Percentiles rank a stretch among this genome's conserved stretches.
phyloP scores from a whole-genome alignment of 352 stramenopile species.

The Achlya hypogyna region DNA sequence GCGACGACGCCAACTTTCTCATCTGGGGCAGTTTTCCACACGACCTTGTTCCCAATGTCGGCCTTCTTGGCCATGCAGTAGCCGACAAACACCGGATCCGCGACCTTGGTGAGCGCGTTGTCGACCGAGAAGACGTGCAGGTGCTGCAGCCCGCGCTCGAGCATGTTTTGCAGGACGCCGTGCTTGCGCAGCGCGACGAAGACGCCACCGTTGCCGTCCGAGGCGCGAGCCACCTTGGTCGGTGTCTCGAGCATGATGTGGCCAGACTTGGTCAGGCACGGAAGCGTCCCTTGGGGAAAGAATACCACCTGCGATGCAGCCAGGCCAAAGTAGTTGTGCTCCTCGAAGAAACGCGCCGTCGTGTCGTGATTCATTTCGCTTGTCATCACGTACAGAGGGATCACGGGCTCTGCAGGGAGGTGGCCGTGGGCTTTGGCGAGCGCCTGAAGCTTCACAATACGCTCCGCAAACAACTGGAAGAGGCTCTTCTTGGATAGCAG shows the following conservation, averaged over 20 bases:
- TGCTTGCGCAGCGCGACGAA: conserved; percentile 76
- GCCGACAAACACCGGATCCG: conserved; percentile 94
- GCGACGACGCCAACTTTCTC: conserved; percentile 92
- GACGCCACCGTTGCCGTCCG: conserved; percentile 94
- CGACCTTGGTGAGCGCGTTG: conserved; percentile 93
- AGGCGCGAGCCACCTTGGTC: conserved; percentile 80
- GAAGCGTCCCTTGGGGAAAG: conserved; percentile 95
- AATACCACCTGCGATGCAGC: conserved; percentile 85
- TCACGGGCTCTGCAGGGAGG: conserved; percentile 17
- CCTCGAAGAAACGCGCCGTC: conserved; percentile 87
- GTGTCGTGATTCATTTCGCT: conserved; percentile 93
- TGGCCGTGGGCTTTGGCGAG: conserved; percentile 25
- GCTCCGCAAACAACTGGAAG: conserved; percentile 92
- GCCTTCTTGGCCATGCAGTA: conserved; percentile 90
- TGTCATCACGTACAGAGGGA: conserved; percentile 96
- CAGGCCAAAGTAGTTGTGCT: conserved; percentile 90
- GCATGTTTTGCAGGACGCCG: conserved; percentile 84
- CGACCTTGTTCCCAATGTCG: conserved; percentile 95
- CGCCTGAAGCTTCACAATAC: conserved; percentile 65
- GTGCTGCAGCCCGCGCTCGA: conserved; percentile 80
- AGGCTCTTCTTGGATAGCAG: conserved; percentile 87
- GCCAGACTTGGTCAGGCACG: conserved; percentile 89
- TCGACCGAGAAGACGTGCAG: conserved; percentile 97
- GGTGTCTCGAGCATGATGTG: conserved; percentile 94
- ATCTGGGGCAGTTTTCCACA: conserved; percentile 88